Base-by-base conservation (phyloP, 2,329 filamentous ascomycete species). In the Hypomyces perniciosus region DNA sequence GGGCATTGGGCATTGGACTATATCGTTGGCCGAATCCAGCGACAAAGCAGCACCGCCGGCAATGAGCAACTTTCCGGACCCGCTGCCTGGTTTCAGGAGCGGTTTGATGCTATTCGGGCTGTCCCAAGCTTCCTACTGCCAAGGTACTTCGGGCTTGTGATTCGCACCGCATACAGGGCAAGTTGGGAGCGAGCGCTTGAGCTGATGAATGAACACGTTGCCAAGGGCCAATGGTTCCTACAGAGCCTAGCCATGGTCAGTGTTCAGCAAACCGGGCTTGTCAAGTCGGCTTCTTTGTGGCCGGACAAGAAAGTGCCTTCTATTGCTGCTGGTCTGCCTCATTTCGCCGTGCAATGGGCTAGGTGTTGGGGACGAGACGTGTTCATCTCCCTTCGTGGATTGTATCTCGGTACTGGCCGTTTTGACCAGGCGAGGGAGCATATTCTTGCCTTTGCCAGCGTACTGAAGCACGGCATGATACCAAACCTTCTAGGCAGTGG, bases 381-480 rank as follows among this genome's bases (percentile, higher is more conserved):
- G 9, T 97, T 96, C 68, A 99, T 99, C 56, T 93, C 93, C 10
- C 81, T 96, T 38, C 86, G 93, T 46, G 93, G 93, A 40, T 76
- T 99, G n/a, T 89, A 88, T 59, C 80, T 99, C 34, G 90, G 88
- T 38, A 97, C 92, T 8, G 90, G 90, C 2, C 85, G 93, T 7
- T 96, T 87, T 61, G 81, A 79, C 2, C 91, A 96, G 65, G 93
- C 93, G 6, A 91, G 83, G 63, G 90, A 97, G 66, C 95, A 99
- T 63, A 96, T 99, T 52, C 75, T 90, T 54, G 92, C 91, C 7
- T 99, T 99, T 70, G 91, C 88, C 2, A 96, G 90, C 65, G 91
- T 99, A 8, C 73, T 99, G 59, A 99, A 99, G 75, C 93, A 99
- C 61, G 93, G 93, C 46, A 95, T 97, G 90, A 91, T 99, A 51